Evolutionary conservation across 495 filamentous ascomycete genomes (phyloP), one percentile per base, ranked within the genome.

Genomic region (Talaromyces trachyspermus): DNA sequence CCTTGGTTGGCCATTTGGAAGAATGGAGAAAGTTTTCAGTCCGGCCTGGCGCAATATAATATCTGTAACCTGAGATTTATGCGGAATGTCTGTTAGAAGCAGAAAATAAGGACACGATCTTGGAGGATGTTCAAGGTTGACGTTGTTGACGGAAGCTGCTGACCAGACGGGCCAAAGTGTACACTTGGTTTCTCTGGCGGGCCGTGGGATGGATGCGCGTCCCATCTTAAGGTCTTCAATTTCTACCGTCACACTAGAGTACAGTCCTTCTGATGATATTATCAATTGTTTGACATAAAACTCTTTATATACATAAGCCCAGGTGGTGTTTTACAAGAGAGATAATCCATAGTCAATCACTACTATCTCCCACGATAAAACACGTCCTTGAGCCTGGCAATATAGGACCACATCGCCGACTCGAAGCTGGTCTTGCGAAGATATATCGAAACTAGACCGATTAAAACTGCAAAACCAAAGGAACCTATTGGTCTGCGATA

Each of bases 1-100:
- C 89, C 88, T 52, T 81, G 73, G 61, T 84, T 84, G 43, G 89
- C 75, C 89, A 95, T 95, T 26, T 53, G 70, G 50, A 48, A 11
- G 18, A 40, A n/a, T 22, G 12, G 18, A 32, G 32, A 3, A 6
- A 5, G 4, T 25, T n/a, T 22, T n/a, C 18, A 14, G 35, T 20
- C 4, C 8, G 3, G 18, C 2, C 35, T 22, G 8, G 18, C 6
- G 10, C 3, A 2, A 10, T 1, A 38, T 22, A n/a, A n/a, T n/a
- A n/a, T n/a, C n/a, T n/a, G n/a, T n/a, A n/a, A n/a, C n/a, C n/a
- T n/a, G n/a, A n/a, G n/a, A n/a, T n/a, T n/a, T n/a, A n/a, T n/a
- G n/a, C n/a, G n/a, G 14, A 22, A 18, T 19, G 17, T 10, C 17
- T 11, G 35, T 12, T 15, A 38, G 17, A 20, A 22, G 11, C 8